These are phyloP conservation scores for Rhodamnia rubescens DNA, from an alignment of 345 rosid genomes.

Conservation along the genomic window DNA sequence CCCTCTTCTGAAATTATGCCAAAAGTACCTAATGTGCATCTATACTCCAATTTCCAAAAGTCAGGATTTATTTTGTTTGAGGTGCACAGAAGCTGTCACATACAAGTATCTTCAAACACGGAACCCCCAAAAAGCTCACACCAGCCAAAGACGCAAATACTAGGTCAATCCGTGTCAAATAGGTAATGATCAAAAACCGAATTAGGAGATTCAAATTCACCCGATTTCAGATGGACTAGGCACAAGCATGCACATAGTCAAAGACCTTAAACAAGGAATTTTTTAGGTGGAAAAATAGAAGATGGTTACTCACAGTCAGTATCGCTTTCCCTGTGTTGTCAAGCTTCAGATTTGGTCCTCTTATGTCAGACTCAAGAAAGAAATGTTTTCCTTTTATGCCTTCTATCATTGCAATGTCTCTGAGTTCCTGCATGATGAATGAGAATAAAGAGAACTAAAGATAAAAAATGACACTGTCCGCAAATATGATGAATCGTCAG, in stretches of 20 bases:
- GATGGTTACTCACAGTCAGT: slow-evolving; percentile 48
- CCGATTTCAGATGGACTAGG: not conserved
- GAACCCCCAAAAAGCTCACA: not conserved
- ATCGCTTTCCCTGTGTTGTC: slow-evolving; percentile 91
- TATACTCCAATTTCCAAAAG: not conserved
- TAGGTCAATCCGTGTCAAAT: not conserved
- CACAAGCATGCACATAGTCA: not conserved
- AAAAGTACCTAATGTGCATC: not conserved
- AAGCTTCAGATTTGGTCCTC: slow-evolving; percentile 76
- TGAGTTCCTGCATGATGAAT: slow-evolving; percentile 42
- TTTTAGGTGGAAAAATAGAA: not conserved
- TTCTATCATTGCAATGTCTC: slow-evolving; percentile 64
- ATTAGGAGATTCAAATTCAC: not conserved
- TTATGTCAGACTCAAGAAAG: slow-evolving; percentile 80
- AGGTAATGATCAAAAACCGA: not conserved
- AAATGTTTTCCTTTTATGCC: slow-evolving; percentile 63
- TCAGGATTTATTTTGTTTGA: not conserved
- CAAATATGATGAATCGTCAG: not conserved
- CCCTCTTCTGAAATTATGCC: not conserved
- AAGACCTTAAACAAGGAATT: not conserved
- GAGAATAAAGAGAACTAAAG: not conserved
- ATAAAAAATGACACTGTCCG: not conserved
- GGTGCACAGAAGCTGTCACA: not conserved
- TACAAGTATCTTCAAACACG: not conserved
- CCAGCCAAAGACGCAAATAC: not conserved